Evolutionary conservation across 148 eudicot species (phyloP).

Genomic region (Chenopodium formosanum): DNA sequence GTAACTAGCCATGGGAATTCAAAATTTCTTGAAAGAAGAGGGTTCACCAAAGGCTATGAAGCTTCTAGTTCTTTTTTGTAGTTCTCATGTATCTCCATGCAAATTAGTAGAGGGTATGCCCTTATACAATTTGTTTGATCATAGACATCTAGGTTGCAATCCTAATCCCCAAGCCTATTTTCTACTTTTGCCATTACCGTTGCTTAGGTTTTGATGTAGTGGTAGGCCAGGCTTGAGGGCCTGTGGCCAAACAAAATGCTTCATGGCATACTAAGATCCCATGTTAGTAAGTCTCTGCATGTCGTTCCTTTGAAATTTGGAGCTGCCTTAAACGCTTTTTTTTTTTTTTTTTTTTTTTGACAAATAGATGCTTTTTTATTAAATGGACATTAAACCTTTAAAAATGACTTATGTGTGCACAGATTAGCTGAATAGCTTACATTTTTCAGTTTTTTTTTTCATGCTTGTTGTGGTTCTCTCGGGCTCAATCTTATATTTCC

Average conservation of each 20-base stretch:
- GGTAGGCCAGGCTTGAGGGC: background rate
- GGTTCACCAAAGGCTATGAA: background rate
- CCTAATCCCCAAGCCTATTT: background rate
- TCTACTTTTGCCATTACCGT: background rate
- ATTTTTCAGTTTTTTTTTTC: background rate
- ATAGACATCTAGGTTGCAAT: too few relatives aligned
- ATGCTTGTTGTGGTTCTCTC: background rate
- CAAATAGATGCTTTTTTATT: background rate
- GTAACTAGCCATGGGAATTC: background rate
- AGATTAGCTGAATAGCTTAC: background rate
- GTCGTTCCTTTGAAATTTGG: background rate
- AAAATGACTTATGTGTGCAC: background rate
- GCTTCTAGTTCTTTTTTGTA: background rate
- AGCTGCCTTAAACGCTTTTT: too few relatives aligned
- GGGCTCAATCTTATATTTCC: background rate
- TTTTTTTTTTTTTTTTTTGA: too few relatives aligned
- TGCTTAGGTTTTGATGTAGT: background rate
- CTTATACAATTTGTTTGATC: too few relatives aligned
- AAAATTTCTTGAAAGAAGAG: background rate
- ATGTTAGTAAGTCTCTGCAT: background rate
- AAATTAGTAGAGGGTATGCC: too few relatives aligned
- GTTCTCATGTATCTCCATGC: too few relatives aligned
- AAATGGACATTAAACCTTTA: background rate
- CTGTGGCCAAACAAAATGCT: background rate
- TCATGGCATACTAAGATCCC: background rate